A percentile compares a stretch with the other conserved stretches of the same genome.
Evolutionary conservation across 2,329 filamentous ascomycete genomes (phyloP).

Genomic region (Penicillium hesseltinei): DNA sequence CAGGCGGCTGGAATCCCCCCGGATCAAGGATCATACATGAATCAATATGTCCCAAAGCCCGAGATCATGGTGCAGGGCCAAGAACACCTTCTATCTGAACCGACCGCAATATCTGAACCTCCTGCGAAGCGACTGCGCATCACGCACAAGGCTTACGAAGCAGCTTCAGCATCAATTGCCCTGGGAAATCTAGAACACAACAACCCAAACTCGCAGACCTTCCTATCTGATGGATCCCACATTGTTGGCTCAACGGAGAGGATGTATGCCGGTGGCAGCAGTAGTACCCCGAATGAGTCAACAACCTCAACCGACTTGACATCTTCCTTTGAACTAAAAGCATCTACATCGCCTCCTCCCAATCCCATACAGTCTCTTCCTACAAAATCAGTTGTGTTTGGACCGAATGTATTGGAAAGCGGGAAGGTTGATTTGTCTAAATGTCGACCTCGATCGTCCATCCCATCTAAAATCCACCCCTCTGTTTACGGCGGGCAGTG

Average conservation of each 20-base stretch:
- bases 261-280: slow-evolving; percentile 18
- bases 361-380: slow-evolving; percentile 15
- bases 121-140: slow-evolving; percentile 21
- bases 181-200: not conserved
- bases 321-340: slow-evolving; percentile 24
- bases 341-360: slow-evolving; percentile 28
- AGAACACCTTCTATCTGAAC: not conserved
- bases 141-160: slow-evolving; percentile 9
- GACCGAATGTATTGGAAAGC: slow-evolving; percentile 24
- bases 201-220: not conserved
- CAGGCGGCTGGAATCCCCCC: slow-evolving; percentile 15
- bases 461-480: slow-evolving; percentile 70
- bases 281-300: slow-evolving; percentile 28
- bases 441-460: slow-evolving; percentile 74
- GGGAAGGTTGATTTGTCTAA: slow-evolving; percentile 42
- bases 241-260: slow-evolving; percentile 3
- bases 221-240: slow-evolving; percentile 4
- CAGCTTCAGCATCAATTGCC: slow-evolving; percentile 3
- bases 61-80: not conserved
- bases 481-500: slow-evolving; percentile 88
- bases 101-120: slow-evolving; percentile 10
- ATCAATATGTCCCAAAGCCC: slow-evolving; percentile 10
- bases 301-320: slow-evolving; percentile 27
- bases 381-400: slow-evolving; percentile 15
- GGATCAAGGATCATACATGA: slow-evolving; percentile 15